Evolutionary conservation across 2,329 filamentous ascomycete species (phyloP).

Genomic region (Ceratocystiopsis brevicomis): DNA sequence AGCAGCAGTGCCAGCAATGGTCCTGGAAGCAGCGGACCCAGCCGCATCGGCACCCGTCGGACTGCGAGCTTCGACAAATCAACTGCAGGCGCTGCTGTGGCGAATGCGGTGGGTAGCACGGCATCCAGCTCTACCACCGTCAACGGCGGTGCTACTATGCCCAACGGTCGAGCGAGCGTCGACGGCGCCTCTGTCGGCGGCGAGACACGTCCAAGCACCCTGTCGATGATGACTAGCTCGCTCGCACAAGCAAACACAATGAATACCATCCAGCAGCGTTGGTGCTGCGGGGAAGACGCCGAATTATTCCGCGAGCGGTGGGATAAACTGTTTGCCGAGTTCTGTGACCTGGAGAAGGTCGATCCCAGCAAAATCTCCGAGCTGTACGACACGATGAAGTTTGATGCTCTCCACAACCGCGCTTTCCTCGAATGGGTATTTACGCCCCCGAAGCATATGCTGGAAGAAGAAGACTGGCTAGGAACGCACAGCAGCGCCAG

Average conservation of each 20-base stretch:
- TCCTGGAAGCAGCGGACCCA: not conserved
- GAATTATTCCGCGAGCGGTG: constrained; percentile 90
- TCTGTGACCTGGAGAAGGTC: constrained; percentile 91
- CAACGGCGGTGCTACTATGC: not conserved
- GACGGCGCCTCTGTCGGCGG: not conserved
- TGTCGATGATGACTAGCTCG: constrained; percentile 21
- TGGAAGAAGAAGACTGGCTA: constrained; percentile 42
- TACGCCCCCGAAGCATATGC: constrained; percentile 61
- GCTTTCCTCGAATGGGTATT: constrained; percentile 97
- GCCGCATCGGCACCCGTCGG: not conserved
- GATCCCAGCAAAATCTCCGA: constrained; percentile 98
- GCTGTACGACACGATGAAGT: constrained; percentile 99
- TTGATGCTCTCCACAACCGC: constrained; percentile 90
- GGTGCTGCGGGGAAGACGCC: constrained; percentile 92
- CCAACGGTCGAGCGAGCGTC: not conserved
- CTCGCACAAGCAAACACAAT: constrained; percentile 39
- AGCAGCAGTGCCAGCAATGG: not conserved
- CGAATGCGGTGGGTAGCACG: not conserved
- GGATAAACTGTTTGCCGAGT: constrained; percentile 96
- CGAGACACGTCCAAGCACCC: constrained; percentile 15
- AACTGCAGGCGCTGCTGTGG: too few relatives aligned
- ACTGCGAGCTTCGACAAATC: constrained; percentile 3
- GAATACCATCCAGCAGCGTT: constrained; percentile 64
- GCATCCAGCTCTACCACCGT: constrained; percentile 1
- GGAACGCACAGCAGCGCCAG: constrained; percentile 20